Evolutionary conservation across 1,139 yeast genomes (phyloP).

Genomic region (Sugiyamaella castrensis): DNA sequence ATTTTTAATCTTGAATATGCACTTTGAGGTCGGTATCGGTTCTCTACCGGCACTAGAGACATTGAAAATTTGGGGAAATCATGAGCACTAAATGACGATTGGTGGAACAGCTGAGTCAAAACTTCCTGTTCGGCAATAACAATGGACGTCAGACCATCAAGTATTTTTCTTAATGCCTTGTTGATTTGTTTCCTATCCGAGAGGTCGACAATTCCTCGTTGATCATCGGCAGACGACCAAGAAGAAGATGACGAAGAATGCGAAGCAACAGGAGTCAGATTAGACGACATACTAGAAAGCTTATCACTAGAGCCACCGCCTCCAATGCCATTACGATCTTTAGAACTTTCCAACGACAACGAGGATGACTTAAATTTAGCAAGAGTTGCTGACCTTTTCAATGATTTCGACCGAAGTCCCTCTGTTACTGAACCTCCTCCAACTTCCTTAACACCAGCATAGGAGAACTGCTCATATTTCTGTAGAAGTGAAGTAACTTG

Average conservation of each 20-base stretch:
- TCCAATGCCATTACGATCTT: constrained; percentile 11
- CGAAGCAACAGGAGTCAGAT: background rate
- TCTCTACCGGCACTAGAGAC: constrained; percentile 36
- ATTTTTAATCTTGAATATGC: constrained; percentile 29
- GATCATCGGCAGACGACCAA: constrained; percentile 9
- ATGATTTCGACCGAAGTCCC: constrained; percentile 23
- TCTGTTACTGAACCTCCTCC: constrained; percentile 10
- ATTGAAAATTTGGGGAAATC: constrained; percentile 51
- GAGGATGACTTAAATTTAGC: constrained; percentile 24
- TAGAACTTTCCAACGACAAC: constrained; percentile 1
- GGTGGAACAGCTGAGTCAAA: constrained; percentile 62
- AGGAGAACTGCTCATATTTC: constrained; percentile 26
- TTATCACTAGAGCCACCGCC: constrained; percentile 5
- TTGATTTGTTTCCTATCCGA: constrained; percentile 27
- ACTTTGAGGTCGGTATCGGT: constrained; percentile 33
- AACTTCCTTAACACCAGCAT: constrained; percentile 6
- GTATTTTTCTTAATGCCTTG: constrained; percentile 21
- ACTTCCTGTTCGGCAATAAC: constrained; percentile 65
- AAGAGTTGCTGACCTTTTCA: constrained; percentile 36
- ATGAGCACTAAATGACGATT: constrained; percentile 48
- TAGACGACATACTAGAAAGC: background rate
- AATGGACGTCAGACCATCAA: constrained; percentile 40
- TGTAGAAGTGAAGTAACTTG: constrained; percentile 17
- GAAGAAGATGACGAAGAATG: background rate
- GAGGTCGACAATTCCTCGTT: constrained; percentile 21